Base-by-base conservation (phyloP, 2,329 filamentous ascomycete genomes). In the Cadophora luteo-olivacea region DNA sequence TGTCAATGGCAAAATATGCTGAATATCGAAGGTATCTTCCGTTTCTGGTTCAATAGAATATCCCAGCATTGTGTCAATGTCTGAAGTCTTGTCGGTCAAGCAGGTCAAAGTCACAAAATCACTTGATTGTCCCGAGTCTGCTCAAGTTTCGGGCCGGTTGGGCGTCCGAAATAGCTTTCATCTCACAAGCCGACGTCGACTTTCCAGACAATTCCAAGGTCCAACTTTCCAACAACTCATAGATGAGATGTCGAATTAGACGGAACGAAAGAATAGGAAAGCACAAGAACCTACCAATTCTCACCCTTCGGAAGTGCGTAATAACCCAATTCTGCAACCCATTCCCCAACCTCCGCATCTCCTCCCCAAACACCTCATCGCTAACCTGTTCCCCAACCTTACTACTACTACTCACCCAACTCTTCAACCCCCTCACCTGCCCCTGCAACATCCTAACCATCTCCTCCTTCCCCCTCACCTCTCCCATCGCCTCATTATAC, bases 251-350 rank as follows among this genome's bases (percentile, higher is more conserved):
- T 3, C 45, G 6, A 49, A 19, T 19, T 11, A 11, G 19, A 14
- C 8, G 36, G 7, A 38, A 38, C 2, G 36, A 38, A 38, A 38
- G 36, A 14, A 38, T 29, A 38, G 19, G 45, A 25, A 54, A 60
- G 24, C 62, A 63, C 48, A 55, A 41, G 41, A 67, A 72, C 73
- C 36, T 77, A 79, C 79, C 74, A 63, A 91, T 79, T 79, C 85
- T 91, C 14, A 85, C 83, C 70, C 86, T 86, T 63, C 91, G 84
- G 72, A 91, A 93, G 76, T 91, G 87, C 32, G 86, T 85, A 73
- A 93, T 88, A 3, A 90, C 86, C 91, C 91, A 93, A 74, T 93
- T 92, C 79, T 92, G 90, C 73, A 92, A 79, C 29, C 89, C 86
- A 74, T 92, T 90, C 24, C 87, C 86, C 58, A 93, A 77, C 67